Conservation (phyloP, 495 filamentous ascomycete species). For the Chlorociboria aeruginascens region DNA sequence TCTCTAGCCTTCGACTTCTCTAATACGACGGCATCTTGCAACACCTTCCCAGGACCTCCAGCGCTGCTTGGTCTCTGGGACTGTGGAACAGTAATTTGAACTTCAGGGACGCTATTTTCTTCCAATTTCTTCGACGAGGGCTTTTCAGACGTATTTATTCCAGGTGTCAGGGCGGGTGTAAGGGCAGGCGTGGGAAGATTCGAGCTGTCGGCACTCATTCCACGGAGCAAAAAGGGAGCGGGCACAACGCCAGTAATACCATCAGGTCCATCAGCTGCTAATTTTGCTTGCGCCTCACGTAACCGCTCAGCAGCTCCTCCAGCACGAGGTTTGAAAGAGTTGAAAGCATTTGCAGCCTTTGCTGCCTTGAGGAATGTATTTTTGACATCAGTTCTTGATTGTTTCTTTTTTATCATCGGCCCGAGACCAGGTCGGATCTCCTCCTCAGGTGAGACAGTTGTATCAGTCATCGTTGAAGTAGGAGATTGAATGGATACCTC, state of each 20-base stretch:
- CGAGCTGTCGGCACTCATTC: constrained; percentile 8
- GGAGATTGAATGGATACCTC: neutral
- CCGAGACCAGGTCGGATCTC: constrained; percentile 62
- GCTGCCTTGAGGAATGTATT: constrained; percentile 77
- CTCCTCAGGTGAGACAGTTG: constrained; percentile 26
- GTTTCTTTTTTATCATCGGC: constrained; percentile 79
- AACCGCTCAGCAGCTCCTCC: constrained; percentile 72
- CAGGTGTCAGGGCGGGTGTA: constrained; percentile 6
- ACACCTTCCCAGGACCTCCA: constrained; percentile 22
- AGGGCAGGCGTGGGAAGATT: constrained; percentile 20
- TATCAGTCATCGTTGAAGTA: neutral
- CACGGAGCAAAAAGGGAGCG: constrained; percentile 36
- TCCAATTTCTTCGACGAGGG: constrained; percentile 23
- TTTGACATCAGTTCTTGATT: constrained; percentile 59
- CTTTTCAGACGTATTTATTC: neutral
- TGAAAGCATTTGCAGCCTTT: constrained; percentile 46
- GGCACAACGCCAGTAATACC: constrained; percentile 82
- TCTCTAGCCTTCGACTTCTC: constrained; percentile 18
- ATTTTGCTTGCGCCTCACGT: constrained; percentile 27
- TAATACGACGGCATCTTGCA: constrained; percentile 26
- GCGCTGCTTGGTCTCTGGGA: constrained; percentile 22
- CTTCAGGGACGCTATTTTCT: constrained; percentile 31
- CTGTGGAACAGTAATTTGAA: constrained; percentile 34
- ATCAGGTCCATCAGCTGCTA: constrained; percentile 58
- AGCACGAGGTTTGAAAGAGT: constrained; percentile 70